Evolutionary conservation across 2,329 filamentous ascomycete species (phyloP), one percentile per base, ranked within the genome.

Genomic region (Colletotrichum chrysophilum): DNA sequence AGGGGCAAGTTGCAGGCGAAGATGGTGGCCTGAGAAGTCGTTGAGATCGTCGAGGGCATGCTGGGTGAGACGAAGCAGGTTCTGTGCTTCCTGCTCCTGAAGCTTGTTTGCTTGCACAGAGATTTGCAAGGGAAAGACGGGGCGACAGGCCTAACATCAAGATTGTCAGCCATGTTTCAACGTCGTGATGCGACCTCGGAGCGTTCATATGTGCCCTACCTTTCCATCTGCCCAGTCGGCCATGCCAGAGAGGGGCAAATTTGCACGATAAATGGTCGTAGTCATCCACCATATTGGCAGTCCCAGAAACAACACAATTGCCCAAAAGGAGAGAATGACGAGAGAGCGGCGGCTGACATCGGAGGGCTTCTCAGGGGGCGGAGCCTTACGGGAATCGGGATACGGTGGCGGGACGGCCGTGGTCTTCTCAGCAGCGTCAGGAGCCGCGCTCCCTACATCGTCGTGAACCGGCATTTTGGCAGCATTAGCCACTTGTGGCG

Each of bases 251-350:
- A 98, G 85, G 7, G 97, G 97, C 79, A 99, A 87, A 60, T 93
- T 90, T 14, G 96, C 96, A 71, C 97, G 92, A 84, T 98, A 96
- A 71, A 98, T 98, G 1, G 94, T 94, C 5, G 97, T 99, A 1
- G 97, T 98, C 84, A 93, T 93, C 93, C 95, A 97, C 97, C 97
- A 99, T 90, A 98, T 93, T 73, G 97, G 97, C 78, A 99, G 84
- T 4, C 97, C 97, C 7, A 99, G 86, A 34, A 94, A 90, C 8
- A 98, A 83, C 8, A 98, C 95, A 48, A 98, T 92, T 7, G 92
- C 87, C 97, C 97, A 99, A 85, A 98, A 98, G 10, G 96, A 96
- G 77, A 94, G 84, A 77, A 99, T 93, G 66, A 98, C 94, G 77
- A 89, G 88, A 64, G 92, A 91, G 70, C 97, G 93, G 74, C 93